Evolutionary conservation across 2,329 filamentous ascomycete species (phyloP), one percentile per base, ranked within the genome.

Genomic region (Blastomyces percursus): DNA sequence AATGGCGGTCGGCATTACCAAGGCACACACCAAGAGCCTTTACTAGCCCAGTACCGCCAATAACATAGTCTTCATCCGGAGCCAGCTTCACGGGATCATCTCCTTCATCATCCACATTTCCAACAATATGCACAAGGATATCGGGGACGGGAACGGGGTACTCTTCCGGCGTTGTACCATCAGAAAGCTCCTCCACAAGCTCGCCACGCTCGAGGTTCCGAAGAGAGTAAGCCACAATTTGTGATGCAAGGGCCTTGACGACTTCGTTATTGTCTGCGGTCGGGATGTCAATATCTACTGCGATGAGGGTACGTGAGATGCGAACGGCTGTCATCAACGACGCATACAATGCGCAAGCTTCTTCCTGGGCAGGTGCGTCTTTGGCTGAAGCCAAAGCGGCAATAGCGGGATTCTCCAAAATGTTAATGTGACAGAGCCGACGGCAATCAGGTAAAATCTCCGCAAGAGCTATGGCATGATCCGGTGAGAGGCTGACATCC

Each of bases 221-320:
- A 65, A 99, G 81, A 66, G 90, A 96, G 74, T 96, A 96, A 0
- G 91, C 93, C 52, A 96, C 87, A n/a, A 96, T 89, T 73, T 96
- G 92, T 71, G 93, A 95, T 0, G 91, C 92, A 68, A 96, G 81
- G 2, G 91, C 92, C 74, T 91, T 95, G 69, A 96, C 89, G 30
- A 96, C 84, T 72, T 96, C 94, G 61, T 89, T 90, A n/a, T 88
- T 89, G 62, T 90, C 86, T 27, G 86, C 81, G 40, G 82, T 86
- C 0, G 93, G 94, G 1, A 95, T 86, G 68, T 97, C 92, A 63
- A 97, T 90, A 71, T 97, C 94, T 64, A 99, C 84, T 63, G 91
- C 93, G 38, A 97, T 86, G 40, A 99, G 82, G 16, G 88, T 89
- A 59, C 85, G 84, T 1, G 91, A 96, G 0, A 96, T 84, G 61